These are phyloP conservation scores for Albatrellus ellisii DNA, from an alignment of 768 basidiomycete genomes.

Conservation along the genomic window DNA sequence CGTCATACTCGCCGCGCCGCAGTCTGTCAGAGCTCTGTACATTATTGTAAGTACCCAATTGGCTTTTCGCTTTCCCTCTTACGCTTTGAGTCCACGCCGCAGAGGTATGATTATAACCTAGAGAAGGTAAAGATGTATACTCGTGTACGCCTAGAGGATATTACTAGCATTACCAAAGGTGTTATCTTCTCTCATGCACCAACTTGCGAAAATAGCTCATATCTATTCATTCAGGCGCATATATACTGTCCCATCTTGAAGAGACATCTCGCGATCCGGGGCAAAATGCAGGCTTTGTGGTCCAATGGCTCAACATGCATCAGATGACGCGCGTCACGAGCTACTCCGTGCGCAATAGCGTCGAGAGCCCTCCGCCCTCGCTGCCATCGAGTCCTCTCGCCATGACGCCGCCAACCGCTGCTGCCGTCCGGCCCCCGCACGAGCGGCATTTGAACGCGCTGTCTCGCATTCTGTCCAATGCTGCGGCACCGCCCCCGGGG, in stretches of 20 bases:
- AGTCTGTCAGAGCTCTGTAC: conserved; percentile 47
- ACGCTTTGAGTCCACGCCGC: conserved; percentile 2
- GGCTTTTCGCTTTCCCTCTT: background rate
- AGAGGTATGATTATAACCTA: conserved; percentile 91
- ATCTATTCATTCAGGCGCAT: conserved; percentile 50
- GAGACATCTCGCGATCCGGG: conserved; percentile 78
- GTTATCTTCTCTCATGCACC: conserved; percentile 3
- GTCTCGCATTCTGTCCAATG: conserved; percentile 24
- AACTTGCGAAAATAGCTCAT: background rate
- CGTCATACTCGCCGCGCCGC: no score
- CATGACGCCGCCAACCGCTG: conserved; percentile 1
- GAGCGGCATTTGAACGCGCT: conserved; percentile 15
- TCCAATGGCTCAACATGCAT: conserved; percentile 65
- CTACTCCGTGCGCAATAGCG: conserved; percentile 72
- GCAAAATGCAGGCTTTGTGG: conserved; percentile 81
- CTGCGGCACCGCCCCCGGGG: conserved; percentile 21
- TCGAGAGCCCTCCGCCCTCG: conserved; percentile 18
- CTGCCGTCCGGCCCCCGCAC: conserved; percentile 5
- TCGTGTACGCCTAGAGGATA: conserved; percentile 75
- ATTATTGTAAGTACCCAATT: conserved; percentile 44
- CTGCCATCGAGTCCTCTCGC: conserved; percentile 4
- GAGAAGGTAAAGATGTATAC: conserved; percentile 88
- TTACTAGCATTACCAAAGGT: conserved; percentile 74
- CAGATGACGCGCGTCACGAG: conserved; percentile 70
- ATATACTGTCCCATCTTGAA: conserved; percentile 88